phyloP scores from a whole-genome alignment of 164 flowering plant species.

The Tinospora cordifolia region DNA sequence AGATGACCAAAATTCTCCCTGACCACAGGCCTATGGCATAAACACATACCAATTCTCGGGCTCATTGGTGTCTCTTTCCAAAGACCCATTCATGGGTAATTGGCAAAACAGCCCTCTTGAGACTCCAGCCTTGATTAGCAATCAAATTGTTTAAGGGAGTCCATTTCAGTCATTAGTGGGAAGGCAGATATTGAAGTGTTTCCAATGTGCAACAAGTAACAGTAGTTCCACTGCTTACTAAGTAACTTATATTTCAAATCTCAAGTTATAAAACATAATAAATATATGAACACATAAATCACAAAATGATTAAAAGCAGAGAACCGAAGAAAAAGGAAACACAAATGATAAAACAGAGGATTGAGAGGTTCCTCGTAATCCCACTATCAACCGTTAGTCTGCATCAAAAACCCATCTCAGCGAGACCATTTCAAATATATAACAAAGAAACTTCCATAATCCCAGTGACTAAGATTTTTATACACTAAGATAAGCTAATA shows the following conservation, averaged over 20 bases:
- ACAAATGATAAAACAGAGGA: no score
- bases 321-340: not conserved
- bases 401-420: no score
- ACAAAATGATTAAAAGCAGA: no score
- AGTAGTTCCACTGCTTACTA: not conserved
- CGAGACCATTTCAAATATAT: no score
- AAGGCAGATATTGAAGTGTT: not conserved
- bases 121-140: constrained; percentile 59
- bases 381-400: no score
- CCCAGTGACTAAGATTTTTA: no score
- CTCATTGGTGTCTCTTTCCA: constrained; percentile 38
- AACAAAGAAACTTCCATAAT: no score
- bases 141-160: constrained; percentile 15
- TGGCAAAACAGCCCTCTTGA: constrained; percentile 32
- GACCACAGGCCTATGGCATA: constrained; percentile 67
- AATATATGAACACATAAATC: no score
- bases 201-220: not conserved
- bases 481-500: no score
- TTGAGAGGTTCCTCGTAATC: no score
- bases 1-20: constrained; percentile 24
- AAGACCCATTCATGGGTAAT: constrained; percentile 12
- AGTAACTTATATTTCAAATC: not conserved
- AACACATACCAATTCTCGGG: constrained; percentile 47
- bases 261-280: no score
- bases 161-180: constrained; percentile 15